Evolutionary conservation across 495 filamentous ascomycete genomes (phyloP).

Genomic region (Aspergillus ostianus): DNA sequence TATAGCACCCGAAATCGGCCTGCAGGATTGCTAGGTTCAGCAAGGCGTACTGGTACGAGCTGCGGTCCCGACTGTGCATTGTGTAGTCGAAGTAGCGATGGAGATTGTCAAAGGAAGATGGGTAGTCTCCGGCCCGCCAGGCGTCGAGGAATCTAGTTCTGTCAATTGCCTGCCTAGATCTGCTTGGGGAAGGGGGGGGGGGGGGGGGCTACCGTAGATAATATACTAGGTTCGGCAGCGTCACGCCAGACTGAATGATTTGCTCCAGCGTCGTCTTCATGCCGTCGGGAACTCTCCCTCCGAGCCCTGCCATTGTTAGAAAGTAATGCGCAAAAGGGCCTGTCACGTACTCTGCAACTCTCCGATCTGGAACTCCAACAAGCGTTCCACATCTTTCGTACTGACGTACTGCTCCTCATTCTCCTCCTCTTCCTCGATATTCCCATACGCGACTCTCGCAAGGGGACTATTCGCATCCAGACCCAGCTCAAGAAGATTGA

Average conservation of each 20-base stretch:
- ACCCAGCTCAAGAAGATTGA: slow-evolving; percentile 50
- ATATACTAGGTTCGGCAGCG: slow-evolving; percentile 69
- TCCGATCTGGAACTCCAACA: slow-evolving; percentile 84
- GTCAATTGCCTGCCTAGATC: slow-evolving; percentile 9
- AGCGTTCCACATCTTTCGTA: slow-evolving; percentile 77
- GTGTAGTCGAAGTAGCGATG: slow-evolving; percentile 98
- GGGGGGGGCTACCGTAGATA: slow-evolving; percentile 62
- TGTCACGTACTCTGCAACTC: slow-evolving; percentile 71
- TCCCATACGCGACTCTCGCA: slow-evolving; percentile 61
- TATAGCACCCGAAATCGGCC: slow-evolving; percentile 89
- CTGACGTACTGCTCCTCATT: slow-evolving; percentile 51
- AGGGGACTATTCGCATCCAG: slow-evolving; percentile 43
- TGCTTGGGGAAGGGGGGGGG: background rate
- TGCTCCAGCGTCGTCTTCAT: slow-evolving; percentile 63
- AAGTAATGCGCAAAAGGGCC: slow-evolving; percentile 1
- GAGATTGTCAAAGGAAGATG: slow-evolving; percentile 82
- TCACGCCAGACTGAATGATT: slow-evolving; percentile 63
- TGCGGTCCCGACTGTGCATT: slow-evolving; percentile 79
- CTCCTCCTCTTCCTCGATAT: slow-evolving; percentile 49
- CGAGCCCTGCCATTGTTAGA: slow-evolving; percentile 51
- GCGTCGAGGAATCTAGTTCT: slow-evolving; percentile 72
- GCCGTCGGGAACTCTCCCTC: slow-evolving; percentile 67
- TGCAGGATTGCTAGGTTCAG: slow-evolving; percentile 91
- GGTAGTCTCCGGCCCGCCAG: slow-evolving; percentile 88
- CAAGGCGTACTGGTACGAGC: slow-evolving; percentile 96